Percentiles rank a stretch among this genome's conserved stretches.
Evolutionary conservation across 2,329 filamentous ascomycete species (phyloP).

Genomic region (Xylogone sp.): DNA sequence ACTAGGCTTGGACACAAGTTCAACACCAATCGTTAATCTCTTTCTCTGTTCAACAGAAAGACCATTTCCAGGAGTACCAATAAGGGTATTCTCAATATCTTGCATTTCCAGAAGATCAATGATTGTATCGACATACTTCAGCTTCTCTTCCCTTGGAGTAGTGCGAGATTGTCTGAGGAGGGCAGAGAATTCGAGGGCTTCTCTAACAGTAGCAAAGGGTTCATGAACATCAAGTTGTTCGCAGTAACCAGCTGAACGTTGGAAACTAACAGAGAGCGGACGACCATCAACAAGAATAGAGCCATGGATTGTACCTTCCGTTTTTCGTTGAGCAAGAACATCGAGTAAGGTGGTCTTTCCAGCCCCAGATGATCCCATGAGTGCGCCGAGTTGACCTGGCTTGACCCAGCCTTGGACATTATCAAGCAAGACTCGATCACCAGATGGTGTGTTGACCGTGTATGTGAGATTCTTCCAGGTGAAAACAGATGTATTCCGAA

Average conservation of each 20-base stretch:
- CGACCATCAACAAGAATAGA: slow-evolving; percentile 66
- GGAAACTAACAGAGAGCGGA: slow-evolving; percentile 69
- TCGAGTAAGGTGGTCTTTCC: slow-evolving; percentile 88
- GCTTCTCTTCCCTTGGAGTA: slow-evolving; percentile 68
- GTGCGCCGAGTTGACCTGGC: slow-evolving; percentile 63
- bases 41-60: slow-evolving; percentile 69
- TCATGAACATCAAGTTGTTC: slow-evolving; percentile 89
- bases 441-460: slow-evolving; percentile 63
- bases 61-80: slow-evolving; percentile 87
- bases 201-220: slow-evolving; percentile 75
- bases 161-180: slow-evolving; percentile 76
- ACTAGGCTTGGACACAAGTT: slow-evolving; percentile 87
- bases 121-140: slow-evolving; percentile 78
- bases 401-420: slow-evolving; percentile 77
- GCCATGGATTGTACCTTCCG: slow-evolving; percentile 83
- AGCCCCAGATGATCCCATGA: slow-evolving; percentile 65
- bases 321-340: slow-evolving; percentile 77
- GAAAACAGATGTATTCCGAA: slow-evolving; percentile 53
- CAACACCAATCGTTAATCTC: slow-evolving; percentile 91
- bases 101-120: slow-evolving; percentile 55
- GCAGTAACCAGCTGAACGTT: slow-evolving; percentile 69
- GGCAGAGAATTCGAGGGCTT: slow-evolving; percentile 81
- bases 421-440: slow-evolving; percentile 61
- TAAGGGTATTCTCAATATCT: slow-evolving; percentile 73
- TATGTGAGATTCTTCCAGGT: slow-evolving; percentile 51